Evolutionary conservation across 2,329 filamentous ascomycete genomes (phyloP), one percentile per base, ranked within the genome.

Genomic region (Cercospora sp.): DNA sequence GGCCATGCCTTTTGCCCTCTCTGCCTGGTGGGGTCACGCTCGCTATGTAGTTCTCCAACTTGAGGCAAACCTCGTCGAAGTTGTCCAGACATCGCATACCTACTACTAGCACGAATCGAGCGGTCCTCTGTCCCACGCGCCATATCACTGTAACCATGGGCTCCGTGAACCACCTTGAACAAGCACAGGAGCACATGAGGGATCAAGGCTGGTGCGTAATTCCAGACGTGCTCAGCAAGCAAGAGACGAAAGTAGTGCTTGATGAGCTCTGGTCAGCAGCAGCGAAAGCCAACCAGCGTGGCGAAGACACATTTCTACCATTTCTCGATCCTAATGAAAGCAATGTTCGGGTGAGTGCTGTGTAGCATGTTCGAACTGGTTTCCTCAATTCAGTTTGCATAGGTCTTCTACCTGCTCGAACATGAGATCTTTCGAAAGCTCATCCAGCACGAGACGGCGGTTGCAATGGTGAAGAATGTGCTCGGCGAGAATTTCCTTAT

Each of bases 121-220:
- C 18, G 13, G n/a, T 2, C 2, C n/a, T 9, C n/a, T 9, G 12
- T 59, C 18, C 10, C 3, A 40, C 28, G 10, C n/a, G 31, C 13
- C 16, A 26, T 26, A 13, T 36, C 20, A 2, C 18, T 2, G 13
- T 16, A 60, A 28, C 0, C 9, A 42, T 60, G 58, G 36, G 31
- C 64, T 12, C 58, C 64, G 4, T 77, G 73, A 72, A 69, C 74
- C 6, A 72, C 81, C 3, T 67, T 16, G 28, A 45, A 26, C 33
- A 64, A 60, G 53, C 65, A 8, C 60, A 61, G 45, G 48, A 67
- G 28, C 53, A 57, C 7, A 36, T 67, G 28, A 60, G 28, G 36
- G 23, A 4, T 3, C 58, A 69, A 58, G 67, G 67, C 42, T 67
- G 67, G 67, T 60, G 60, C 26, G 61, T 69, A 8, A 13, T 69